Evolutionary conservation across 2,329 filamentous ascomycete genomes (phyloP).

Genomic region (Colletotrichum sp.): DNA sequence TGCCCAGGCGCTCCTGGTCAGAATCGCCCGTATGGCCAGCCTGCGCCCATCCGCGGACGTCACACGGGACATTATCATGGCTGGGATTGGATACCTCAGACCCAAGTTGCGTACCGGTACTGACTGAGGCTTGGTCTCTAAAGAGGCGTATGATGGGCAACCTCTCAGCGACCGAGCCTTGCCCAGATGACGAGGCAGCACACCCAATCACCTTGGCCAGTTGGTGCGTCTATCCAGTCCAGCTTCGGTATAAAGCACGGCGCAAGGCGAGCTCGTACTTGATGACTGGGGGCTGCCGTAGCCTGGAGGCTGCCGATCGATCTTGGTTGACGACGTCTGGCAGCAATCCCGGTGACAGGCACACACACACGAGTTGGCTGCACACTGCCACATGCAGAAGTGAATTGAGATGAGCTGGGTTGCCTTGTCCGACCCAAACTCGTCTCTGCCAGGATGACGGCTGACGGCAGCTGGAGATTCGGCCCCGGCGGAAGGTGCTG

Average conservation of each 20-base stretch:
- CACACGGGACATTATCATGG: background rate
- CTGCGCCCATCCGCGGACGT: background rate
- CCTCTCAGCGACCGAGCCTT: background rate
- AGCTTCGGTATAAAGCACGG: background rate
- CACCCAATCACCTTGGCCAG: background rate
- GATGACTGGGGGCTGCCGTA: background rate
- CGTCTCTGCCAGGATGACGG: background rate
- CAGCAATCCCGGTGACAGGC: background rate
- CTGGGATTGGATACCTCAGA: background rate
- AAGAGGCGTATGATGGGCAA: background rate
- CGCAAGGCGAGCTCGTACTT: background rate
- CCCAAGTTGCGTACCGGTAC: background rate
- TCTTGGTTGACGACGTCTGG: background rate
- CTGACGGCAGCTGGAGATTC: slow-evolving; percentile 8
- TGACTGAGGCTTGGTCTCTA: background rate
- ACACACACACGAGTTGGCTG: background rate
- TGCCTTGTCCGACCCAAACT: background rate
- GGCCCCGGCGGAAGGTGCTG: background rate
- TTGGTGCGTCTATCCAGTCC: background rate
- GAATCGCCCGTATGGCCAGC: background rate
- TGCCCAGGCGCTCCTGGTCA: background rate
- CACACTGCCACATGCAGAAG: background rate
- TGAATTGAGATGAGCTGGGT: background rate
- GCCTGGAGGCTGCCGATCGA: background rate
- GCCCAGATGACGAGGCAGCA: background rate